Evolutionary conservation across 148 eudicot genomes (phyloP), one percentile per base, ranked within the genome.

Genomic region (Vaccinium corymbosum): DNA sequence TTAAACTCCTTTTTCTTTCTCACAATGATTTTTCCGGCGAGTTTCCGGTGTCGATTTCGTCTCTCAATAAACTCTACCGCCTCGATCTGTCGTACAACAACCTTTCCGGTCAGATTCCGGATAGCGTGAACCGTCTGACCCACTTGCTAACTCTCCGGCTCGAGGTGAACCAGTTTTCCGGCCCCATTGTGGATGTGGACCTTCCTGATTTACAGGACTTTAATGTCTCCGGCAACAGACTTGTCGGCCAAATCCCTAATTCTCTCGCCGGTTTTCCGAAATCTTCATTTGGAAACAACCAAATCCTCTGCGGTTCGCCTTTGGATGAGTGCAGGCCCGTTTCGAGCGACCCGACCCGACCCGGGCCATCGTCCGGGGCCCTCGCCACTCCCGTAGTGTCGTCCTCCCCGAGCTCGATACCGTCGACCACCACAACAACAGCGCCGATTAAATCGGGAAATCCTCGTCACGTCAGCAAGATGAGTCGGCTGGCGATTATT

Each of bases 51-150:
- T 84, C 90, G 0, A 7, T 86, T 19, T 2, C 90, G 57, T 68
- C 89, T 3, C 88, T 91, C 4, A 81, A 52, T n/a, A 81, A 72
- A 27, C 92, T 96, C 66, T 90, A 85, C 87, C 93, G 98, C 11
- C 92, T 94, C 75, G 98, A 94, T 82, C 87, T 94, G 79, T 91
- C 98, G 8, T 68, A 78, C 78, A 96, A 96, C 83, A 57, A 66
- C 59, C 52, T 96, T 71, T 86, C 94, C 72, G 94, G 94, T 8
- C 27, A 11, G 7, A 85, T 95, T 25, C 93, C 97, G 14, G 15
- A 66, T 1, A 11, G 20, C 0, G 15, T 93, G 6, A 90, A 78
- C 84, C 86, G 49, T 3, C 13, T 94, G 42, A 77, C 83, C 4
- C 93, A 84, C 84, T 87, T 94, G 35, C 84, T 93, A 10, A 92